These are phyloP conservation scores for Penicillium diatomitis DNA, from an alignment of 495 filamentous ascomycete species.

Conservation along the genomic window DNA sequence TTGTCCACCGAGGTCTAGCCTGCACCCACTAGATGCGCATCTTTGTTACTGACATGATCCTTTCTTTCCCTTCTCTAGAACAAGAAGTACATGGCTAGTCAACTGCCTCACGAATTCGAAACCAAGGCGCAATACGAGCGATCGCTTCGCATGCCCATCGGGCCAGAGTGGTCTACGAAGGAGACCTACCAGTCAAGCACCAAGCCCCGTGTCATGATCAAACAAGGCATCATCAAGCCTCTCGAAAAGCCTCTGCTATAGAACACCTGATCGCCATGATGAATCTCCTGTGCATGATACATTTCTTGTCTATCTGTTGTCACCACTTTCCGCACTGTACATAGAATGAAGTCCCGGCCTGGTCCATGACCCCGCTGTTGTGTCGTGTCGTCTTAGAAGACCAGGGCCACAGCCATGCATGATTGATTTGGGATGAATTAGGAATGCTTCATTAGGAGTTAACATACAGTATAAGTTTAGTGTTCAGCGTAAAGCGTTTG, in stretches of 20 bases:
- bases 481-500: no score
- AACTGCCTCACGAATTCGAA: slow-evolving; percentile 82
- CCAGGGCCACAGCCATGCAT: no score
- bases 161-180: slow-evolving; percentile 93
- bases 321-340: no score
- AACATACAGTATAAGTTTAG: no score
- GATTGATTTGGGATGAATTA: no score
- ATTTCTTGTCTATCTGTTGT: neutral
- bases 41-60: no score
- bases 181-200: slow-evolving; percentile 81
- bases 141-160: slow-evolving; percentile 74
- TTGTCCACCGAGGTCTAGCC: neutral
- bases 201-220: slow-evolving; percentile 86
- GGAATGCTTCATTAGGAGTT: no score
- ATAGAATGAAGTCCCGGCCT: no score
- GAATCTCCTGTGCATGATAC: neutral
- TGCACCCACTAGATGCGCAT: no score
- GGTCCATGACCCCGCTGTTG: no score
- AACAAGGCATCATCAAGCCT: slow-evolving; percentile 83
- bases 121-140: slow-evolving; percentile 83
- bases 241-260: slow-evolving; percentile 65
- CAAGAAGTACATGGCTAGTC: slow-evolving; percentile 72
- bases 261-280: slow-evolving; percentile 15
- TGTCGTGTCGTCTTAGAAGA: no score
- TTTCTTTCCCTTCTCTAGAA: slow-evolving; percentile 45